Conservation (phyloP, 768 basidiomycete species). For the Tylopilus plumbeoviolaceoides region DNA sequence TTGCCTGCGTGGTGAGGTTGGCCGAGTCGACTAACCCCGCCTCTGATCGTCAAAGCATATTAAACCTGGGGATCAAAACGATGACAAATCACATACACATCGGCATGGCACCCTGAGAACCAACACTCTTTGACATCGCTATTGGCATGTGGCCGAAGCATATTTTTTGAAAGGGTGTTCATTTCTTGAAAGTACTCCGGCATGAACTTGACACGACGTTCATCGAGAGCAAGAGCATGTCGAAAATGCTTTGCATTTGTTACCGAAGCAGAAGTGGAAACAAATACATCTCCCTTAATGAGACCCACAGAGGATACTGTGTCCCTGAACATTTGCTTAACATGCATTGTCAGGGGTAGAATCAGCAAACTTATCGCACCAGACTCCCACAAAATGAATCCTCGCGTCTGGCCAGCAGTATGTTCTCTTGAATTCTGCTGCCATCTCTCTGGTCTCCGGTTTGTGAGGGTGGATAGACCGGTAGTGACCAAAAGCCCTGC, state of each 20-base stretch:
- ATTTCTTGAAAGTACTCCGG: slow-evolving; percentile 11
- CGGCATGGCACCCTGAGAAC: slow-evolving; percentile 8
- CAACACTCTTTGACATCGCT: slow-evolving; percentile 11
- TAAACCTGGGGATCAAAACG: too few relatives aligned
- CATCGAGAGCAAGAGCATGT: slow-evolving; percentile 14
- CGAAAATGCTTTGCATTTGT: slow-evolving; percentile 11
- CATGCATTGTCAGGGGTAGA: too few relatives aligned
- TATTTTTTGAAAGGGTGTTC: not conserved
- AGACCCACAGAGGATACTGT: slow-evolving; percentile 13
- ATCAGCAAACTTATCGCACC: slow-evolving; percentile 15
- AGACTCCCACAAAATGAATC: slow-evolving; percentile 34
- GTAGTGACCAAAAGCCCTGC: too few relatives aligned
- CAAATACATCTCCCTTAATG: not conserved
- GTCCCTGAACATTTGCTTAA: slow-evolving; percentile 3
- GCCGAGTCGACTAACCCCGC: too few relatives aligned
- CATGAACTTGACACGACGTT: slow-evolving; percentile 12
- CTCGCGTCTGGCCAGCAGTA: slow-evolving; percentile 23
- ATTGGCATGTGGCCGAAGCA: not conserved
- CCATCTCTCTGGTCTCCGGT: not conserved
- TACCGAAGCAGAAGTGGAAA: slow-evolving; percentile 5
- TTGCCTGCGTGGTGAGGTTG: slow-evolving; percentile 4
- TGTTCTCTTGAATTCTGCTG: slow-evolving; percentile 22
- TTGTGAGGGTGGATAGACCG: too few relatives aligned
- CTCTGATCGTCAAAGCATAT: too few relatives aligned
- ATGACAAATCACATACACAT: slow-evolving; percentile 5